A percentile compares a stretch with the other conserved stretches of the same genome.
Evolutionary conservation across 106 monocot genomes (phyloP).

Genomic region (Dioscorea zingiberensis): DNA sequence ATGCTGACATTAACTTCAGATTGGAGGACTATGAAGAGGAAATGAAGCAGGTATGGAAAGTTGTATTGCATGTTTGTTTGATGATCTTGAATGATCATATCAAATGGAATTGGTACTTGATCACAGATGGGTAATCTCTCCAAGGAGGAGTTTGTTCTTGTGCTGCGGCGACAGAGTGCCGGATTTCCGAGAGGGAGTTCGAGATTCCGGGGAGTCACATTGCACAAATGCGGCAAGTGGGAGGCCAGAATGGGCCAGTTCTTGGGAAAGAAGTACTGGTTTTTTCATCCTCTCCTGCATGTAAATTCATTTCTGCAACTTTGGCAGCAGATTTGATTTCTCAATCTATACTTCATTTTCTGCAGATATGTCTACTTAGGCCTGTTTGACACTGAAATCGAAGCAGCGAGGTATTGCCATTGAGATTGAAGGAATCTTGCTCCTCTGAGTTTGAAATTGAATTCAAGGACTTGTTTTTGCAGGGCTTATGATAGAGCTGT

Average conservation of each 20-base stretch:
- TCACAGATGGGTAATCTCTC: constrained; percentile 31
- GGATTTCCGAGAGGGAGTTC: constrained; percentile 46
- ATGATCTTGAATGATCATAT: neutral
- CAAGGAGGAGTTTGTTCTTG: constrained; percentile 56
- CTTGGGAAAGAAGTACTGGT: constrained; percentile 42
- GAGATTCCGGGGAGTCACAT: constrained; percentile 45
- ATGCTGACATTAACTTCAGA: constrained; percentile 53
- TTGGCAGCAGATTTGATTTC: neutral
- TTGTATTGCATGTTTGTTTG: neutral
- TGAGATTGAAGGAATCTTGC: neutral
- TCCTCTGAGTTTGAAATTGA: too few species aligned
- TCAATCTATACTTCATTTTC: neutral
- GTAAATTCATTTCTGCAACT: neutral
- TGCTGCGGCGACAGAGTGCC: constrained; percentile 50
- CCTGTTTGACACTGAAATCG: constrained; percentile 28
- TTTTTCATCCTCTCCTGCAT: neutral
- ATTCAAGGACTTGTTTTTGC: neutral
- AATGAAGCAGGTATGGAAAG: constrained; percentile 29
- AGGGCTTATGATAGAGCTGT: constrained; percentile 26
- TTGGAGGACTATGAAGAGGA: constrained; percentile 54
- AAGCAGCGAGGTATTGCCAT: constrained; percentile 22
- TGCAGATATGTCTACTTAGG: constrained; percentile 31
- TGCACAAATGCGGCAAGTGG: constrained; percentile 64
- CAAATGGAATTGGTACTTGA: neutral
- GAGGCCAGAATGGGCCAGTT: constrained; percentile 56